Evolutionary conservation across 768 basidiomycete genomes (phyloP).

Genomic region (Russula earlei): DNA sequence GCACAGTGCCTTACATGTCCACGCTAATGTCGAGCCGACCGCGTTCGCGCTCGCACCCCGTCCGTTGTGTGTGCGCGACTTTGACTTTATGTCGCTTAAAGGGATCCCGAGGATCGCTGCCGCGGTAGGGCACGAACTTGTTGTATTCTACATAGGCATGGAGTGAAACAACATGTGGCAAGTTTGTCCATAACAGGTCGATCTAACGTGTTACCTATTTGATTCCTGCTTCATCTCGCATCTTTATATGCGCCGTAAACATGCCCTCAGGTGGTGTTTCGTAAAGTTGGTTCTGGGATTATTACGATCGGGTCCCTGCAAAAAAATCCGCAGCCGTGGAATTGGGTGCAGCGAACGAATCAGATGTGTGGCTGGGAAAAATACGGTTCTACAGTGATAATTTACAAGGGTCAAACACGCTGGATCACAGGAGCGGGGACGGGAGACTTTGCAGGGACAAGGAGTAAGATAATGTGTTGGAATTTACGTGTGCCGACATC

Average conservation of each 20-base stretch:
- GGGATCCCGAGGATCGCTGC: slow-evolving; percentile 61
- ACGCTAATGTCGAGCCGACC: slow-evolving; percentile 54
- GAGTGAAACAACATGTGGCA: slow-evolving; percentile 30
- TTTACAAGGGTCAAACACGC: slow-evolving; percentile 5
- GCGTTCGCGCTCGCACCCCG: slow-evolving; percentile 47
- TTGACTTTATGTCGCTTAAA: slow-evolving; percentile 59
- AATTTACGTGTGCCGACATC: neutral
- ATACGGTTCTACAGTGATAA: slow-evolving; percentile 14
- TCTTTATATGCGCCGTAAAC: neutral
- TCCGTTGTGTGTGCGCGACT: slow-evolving; percentile 60
- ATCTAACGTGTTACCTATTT: neutral
- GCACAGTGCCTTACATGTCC: slow-evolving; percentile 45
- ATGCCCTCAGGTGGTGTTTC: neutral
- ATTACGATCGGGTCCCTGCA: neutral
- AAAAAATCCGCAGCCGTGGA: neutral
- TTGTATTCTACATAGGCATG: slow-evolving; percentile 55
- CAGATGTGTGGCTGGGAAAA: neutral
- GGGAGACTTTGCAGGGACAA: neutral
- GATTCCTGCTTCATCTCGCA: neutral
- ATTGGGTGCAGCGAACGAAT: neutral
- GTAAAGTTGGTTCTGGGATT: neutral
- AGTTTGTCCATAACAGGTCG: neutral
- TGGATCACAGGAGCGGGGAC: neutral
- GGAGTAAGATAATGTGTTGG: slow-evolving; percentile 4
- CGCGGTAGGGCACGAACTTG: slow-evolving; percentile 49